phyloP scores from a whole-genome alignment of 768 basidiomycete species.

The Rubroboletus pulcherrimus region DNA sequence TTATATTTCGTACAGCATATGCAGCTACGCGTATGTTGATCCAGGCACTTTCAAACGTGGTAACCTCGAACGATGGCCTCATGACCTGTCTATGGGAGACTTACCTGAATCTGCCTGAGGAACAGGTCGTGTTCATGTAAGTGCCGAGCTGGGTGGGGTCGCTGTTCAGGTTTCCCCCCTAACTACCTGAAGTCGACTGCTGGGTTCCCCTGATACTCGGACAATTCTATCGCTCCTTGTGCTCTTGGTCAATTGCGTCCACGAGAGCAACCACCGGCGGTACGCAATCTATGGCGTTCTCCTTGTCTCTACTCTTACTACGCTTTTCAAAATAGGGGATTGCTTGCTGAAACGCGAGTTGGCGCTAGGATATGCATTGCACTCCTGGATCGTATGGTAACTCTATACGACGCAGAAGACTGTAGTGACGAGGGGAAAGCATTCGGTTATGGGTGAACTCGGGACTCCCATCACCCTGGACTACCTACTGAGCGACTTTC shows the following conservation, averaged over 20 bases:
- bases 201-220: constrained; percentile 61
- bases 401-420: constrained; percentile 64
- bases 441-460: constrained; percentile 70
- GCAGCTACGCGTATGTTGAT: constrained; percentile 61
- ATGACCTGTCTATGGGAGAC: constrained; percentile 58
- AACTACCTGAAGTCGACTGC: constrained; percentile 42
- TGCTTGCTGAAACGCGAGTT: constrained; percentile 49
- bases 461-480: background rate
- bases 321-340: constrained; percentile 32
- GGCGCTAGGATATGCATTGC: constrained; percentile 65
- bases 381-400: constrained; percentile 70
- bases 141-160: constrained; percentile 22
- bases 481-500: constrained; percentile 9
- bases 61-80: constrained; percentile 66
- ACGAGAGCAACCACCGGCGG: constrained; percentile 54
- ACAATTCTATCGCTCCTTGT: constrained; percentile 62
- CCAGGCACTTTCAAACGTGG: constrained; percentile 80
- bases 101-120: constrained; percentile 66
- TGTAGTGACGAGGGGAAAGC: constrained; percentile 59
- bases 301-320: constrained; percentile 6
- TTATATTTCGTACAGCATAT: constrained; percentile 43
- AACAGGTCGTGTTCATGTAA: constrained; percentile 73
- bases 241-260: constrained; percentile 69
- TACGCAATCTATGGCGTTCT: constrained; percentile 33
- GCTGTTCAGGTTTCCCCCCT: constrained; percentile 3